Percentiles rank a stretch among this genome's conserved stretches.
Evolutionary conservation across 106 monocot species (phyloP).

Genomic region (Dactylorhiza incarnata): DNA sequence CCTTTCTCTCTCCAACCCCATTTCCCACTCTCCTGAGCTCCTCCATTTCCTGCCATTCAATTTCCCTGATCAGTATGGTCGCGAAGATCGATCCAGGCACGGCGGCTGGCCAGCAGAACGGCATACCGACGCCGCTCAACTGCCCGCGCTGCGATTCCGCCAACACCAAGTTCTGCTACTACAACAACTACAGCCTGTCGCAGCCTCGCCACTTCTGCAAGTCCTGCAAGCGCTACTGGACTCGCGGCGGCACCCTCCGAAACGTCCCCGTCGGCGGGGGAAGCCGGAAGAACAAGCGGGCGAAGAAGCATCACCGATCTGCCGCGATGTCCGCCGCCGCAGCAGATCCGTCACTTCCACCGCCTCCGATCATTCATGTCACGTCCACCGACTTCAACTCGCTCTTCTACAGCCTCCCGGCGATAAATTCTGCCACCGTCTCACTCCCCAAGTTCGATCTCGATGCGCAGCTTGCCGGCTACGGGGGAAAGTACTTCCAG

Average conservation of each 20-base stretch:
- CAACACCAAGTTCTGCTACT: slow-evolving; percentile 77
- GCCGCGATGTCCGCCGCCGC: background rate
- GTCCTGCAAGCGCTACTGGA: slow-evolving; percentile 51
- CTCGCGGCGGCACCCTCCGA: slow-evolving; percentile 47
- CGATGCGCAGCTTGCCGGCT: background rate
- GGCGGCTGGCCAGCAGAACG: background rate
- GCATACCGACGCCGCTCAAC: background rate
- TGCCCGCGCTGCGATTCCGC: slow-evolving; percentile 5
- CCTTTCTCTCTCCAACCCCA: background rate
- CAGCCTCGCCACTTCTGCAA: slow-evolving; percentile 60
- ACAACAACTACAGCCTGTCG: slow-evolving; percentile 61
- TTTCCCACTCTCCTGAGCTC: background rate
- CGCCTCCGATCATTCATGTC: background rate
- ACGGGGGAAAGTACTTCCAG: background rate
- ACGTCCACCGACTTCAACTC: background rate
- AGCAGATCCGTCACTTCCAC: background rate
- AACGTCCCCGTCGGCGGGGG: slow-evolving; percentile 50
- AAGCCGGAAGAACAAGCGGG: slow-evolving; percentile 1
- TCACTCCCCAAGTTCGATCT: background rate
- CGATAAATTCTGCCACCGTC: background rate
- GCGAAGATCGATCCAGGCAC: background rate
- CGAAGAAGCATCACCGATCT: background rate
- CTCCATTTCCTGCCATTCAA: background rate
- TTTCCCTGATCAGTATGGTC: background rate
- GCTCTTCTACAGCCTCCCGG: background rate